Evolutionary conservation across 768 basidiomycete genomes (phyloP).

Genomic region (Suillus alpinus): DNA sequence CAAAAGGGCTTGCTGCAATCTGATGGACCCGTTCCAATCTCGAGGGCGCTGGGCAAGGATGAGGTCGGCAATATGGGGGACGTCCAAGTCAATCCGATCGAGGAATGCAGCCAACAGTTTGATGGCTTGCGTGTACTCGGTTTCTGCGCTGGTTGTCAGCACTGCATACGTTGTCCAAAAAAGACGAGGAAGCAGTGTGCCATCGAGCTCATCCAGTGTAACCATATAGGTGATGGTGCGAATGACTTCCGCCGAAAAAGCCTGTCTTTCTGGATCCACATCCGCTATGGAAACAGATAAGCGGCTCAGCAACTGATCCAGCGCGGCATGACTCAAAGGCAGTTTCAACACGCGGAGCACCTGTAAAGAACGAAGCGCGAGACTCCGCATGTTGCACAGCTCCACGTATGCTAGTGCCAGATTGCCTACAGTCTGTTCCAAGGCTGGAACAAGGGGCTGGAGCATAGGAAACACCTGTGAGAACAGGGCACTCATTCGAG

Average conservation of each 20-base stretch:
- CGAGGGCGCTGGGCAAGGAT: slow-evolving; percentile 65
- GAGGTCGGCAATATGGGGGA: slow-evolving; percentile 63
- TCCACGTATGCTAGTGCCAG: slow-evolving; percentile 83
- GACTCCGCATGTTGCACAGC: slow-evolving; percentile 78
- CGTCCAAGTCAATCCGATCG: slow-evolving; percentile 66
- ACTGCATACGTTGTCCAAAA: slow-evolving; percentile 87
- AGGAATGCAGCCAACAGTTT: slow-evolving; percentile 65
- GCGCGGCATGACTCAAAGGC: slow-evolving; percentile 62
- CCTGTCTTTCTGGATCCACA: slow-evolving; percentile 71
- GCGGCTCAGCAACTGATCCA: slow-evolving; percentile 78
- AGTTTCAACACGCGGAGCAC: slow-evolving; percentile 83
- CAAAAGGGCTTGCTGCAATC: slow-evolving; percentile 68
- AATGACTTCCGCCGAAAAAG: slow-evolving; percentile 81
- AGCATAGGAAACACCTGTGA: slow-evolving; percentile 65
- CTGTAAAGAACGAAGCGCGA: slow-evolving; percentile 87
- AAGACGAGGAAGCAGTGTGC: slow-evolving; percentile 69
- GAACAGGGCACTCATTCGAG: slow-evolving; percentile 69
- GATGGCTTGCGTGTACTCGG: slow-evolving; percentile 71
- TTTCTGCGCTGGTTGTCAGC: slow-evolving; percentile 77
- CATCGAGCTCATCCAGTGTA: slow-evolving; percentile 52
- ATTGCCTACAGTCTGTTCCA: slow-evolving; percentile 76
- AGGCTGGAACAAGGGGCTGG: slow-evolving; percentile 63
- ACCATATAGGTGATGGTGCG: slow-evolving; percentile 68
- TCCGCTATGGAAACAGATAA: slow-evolving; percentile 82
- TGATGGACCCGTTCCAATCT: slow-evolving; percentile 65